phyloP scores from a whole-genome alignment of 2,329 filamentous ascomycete genomes.

The Penicillium sp. region DNA sequence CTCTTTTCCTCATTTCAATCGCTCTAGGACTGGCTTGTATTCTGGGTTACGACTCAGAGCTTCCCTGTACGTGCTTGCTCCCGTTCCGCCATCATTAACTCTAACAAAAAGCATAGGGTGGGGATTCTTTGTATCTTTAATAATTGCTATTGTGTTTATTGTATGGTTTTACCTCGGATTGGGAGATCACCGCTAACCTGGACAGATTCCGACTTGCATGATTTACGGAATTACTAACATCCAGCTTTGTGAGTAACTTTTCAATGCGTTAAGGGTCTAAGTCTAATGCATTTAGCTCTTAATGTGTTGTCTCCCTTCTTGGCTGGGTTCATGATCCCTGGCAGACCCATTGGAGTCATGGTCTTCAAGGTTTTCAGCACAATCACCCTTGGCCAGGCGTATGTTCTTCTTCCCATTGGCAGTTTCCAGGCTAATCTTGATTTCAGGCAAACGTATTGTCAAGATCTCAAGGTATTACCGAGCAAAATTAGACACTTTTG shows the following conservation, averaged over 20 bases:
- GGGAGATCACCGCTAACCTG: neutral
- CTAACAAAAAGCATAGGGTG: constrained; percentile 17
- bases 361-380: constrained; percentile 28
- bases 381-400: constrained; percentile 27
- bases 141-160: constrained; percentile 22
- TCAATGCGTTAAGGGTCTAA: too few species aligned
- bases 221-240: constrained; percentile 24
- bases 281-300: constrained; percentile 15
- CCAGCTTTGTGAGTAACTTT: constrained; percentile 13
- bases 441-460: constrained; percentile 14
- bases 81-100: too few species aligned
- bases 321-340: constrained; percentile 26
- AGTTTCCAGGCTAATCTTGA: neutral
- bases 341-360: constrained; percentile 27
- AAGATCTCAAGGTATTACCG: constrained; percentile 14
- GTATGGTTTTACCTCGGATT: constrained; percentile 1
- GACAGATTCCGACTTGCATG: constrained; percentile 25
- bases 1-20: constrained; percentile 31
- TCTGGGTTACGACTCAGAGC: constrained; percentile 20
- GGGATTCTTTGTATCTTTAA: constrained; percentile 23
- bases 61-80: constrained; percentile 15
- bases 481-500: too few species aligned
- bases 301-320: constrained; percentile 27
- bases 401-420: neutral
- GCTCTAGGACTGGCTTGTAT: constrained; percentile 32